Evolutionary conservation across 2,329 filamentous ascomycete species (phyloP).

Genomic region (Cercospora janseana): DNA sequence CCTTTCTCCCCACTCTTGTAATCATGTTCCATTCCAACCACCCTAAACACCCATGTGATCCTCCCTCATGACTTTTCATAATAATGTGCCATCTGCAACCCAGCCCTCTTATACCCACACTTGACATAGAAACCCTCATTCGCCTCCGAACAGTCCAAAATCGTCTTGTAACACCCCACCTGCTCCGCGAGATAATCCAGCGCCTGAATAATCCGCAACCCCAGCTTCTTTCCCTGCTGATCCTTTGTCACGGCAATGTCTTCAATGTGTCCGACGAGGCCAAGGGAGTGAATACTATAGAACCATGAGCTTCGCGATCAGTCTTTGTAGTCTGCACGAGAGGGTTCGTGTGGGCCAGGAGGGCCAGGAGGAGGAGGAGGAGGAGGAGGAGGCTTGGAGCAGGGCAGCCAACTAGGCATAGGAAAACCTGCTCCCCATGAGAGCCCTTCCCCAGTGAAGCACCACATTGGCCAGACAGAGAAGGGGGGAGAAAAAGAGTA

Average conservation of each 20-base stretch:
- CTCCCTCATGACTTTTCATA: conserved; percentile 50
- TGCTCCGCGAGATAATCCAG: conserved; percentile 83
- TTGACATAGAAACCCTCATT: conserved; percentile 99
- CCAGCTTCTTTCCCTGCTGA: conserved; percentile 96
- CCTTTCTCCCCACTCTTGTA: no score
- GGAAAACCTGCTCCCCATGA: no score
- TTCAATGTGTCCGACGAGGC: conserved; percentile 90
- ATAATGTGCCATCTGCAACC: conserved; percentile 96
- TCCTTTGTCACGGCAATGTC: conserved; percentile 94
- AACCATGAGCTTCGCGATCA: no score
- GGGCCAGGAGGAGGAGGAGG: no score
- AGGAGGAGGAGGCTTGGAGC: no score
- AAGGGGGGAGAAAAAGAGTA: not conserved
- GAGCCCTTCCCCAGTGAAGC: not conserved
- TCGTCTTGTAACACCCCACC: conserved; percentile 94
- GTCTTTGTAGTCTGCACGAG: no score
- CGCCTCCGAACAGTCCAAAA: conserved; percentile 91
- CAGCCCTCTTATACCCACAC: conserved; percentile 89
- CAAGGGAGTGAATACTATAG: conserved; percentile 67
- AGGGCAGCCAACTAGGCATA: no score
- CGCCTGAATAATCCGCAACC: conserved; percentile 87
- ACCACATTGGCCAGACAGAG: no score
- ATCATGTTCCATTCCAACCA: no score
- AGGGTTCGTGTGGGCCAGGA: no score
- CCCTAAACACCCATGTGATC: no score